phyloP scores from a whole-genome alignment of 83 land plant species.

The Picea engelmannii region DNA sequence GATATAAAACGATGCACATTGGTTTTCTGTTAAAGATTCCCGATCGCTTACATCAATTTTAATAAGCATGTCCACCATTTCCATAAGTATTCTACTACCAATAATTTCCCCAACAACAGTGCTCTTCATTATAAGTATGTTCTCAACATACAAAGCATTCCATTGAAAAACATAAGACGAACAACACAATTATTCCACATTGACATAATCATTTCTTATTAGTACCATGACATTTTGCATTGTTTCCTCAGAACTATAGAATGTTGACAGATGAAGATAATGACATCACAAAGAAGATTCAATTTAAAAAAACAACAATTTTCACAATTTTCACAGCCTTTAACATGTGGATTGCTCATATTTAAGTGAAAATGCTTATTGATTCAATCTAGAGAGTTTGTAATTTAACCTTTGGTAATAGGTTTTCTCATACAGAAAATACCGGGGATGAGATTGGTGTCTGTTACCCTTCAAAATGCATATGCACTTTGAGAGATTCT shows the following conservation, averaged over 20 bases:
- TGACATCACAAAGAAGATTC: too few relatives aligned
- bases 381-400: too few relatives aligned
- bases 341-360: too few relatives aligned
- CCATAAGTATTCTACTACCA: conserved; percentile 49
- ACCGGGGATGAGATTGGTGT: too few relatives aligned
- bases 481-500: too few relatives aligned
- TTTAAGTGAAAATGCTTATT: too few relatives aligned
- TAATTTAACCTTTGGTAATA: too few relatives aligned
- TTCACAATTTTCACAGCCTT: too few relatives aligned
- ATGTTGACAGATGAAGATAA: too few relatives aligned
- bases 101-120: conserved; percentile 52
- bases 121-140: conserved; percentile 72
- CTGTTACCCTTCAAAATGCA: too few relatives aligned
- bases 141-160: conserved; percentile 72
- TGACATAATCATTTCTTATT: background rate
- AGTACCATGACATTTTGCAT: background rate
- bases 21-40: background rate
- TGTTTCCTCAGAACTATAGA: background rate
- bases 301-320: too few relatives aligned
- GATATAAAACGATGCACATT: background rate
- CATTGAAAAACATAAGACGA: conserved; percentile 27
- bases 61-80: conserved; percentile 66
- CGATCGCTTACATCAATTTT: conserved; percentile 81
- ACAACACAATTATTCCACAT: background rate
- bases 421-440: too few relatives aligned